A percentile compares a stretch with the other conserved stretches of the same genome.
These are phyloP conservation scores for Lupinus albus DNA, from an alignment of 306 rosid species.

Conservation along the genomic window DNA sequence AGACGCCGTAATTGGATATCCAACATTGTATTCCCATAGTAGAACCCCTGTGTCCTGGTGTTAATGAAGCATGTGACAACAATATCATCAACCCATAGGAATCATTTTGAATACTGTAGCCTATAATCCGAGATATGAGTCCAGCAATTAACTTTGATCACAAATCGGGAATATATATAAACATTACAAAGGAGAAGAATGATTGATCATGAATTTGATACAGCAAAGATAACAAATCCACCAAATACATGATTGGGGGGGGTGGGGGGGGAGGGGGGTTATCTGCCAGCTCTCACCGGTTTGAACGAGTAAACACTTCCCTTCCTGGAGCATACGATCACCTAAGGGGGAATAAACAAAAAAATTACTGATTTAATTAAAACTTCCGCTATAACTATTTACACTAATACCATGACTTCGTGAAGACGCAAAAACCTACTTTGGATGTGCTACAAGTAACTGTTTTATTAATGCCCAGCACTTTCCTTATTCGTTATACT, in stretches of 20 bases:
- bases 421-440: slow-evolving; percentile 3
- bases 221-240: slow-evolving; percentile 8
- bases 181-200: slow-evolving; percentile 3
- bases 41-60: slow-evolving; percentile 69
- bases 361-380: neutral
- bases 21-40: slow-evolving; percentile 72
- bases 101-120: slow-evolving; percentile 4
- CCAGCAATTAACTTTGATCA: slow-evolving; percentile 22
- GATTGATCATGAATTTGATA: slow-evolving; percentile 12
- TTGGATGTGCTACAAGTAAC: neutral
- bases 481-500: slow-evolving; percentile 3
- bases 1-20: slow-evolving; percentile 82
- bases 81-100: slow-evolving; percentile 14
- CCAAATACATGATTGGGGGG: neutral
- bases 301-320: slow-evolving; percentile 76
- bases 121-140: neutral
- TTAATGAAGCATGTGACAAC: slow-evolving; percentile 33
- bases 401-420: slow-evolving; percentile 9
- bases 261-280: neutral
- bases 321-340: slow-evolving; percentile 74
- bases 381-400: slow-evolving; percentile 1
- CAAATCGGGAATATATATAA: neutral
- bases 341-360: slow-evolving; percentile 51
- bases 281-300: slow-evolving; percentile 51
- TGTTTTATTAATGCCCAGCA: slow-evolving; percentile 4